Base-by-base conservation (phyloP, 148 eudicot species). In the Spergularia marina region DNA sequence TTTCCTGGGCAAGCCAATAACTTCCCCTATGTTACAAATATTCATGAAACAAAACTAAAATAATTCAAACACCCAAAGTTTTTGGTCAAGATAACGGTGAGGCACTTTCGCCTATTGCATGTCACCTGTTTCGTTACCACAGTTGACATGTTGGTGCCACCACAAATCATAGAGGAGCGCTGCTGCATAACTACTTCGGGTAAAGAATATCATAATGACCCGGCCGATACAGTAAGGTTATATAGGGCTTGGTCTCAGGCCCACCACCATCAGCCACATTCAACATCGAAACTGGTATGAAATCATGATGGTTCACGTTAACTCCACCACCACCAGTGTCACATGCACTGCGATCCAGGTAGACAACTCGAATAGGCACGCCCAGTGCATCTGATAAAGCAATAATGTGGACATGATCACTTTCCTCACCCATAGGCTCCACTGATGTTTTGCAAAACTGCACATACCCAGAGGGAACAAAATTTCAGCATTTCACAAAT, bases 371-470 rank as follows among this genome's bases (percentile, higher is more conserved):
- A 52, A 92, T 85, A 41, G 98, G 85, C 70, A 95, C 96, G 12
- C 97, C 97, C 72, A 92, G 55, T 77, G 96, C 92, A 82, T 95
- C 98, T 18, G 97, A 95, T 72, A 95, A 79, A 18, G 98, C 98
- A 21, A 90, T 92, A 12, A 95, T 95, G 75, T 95, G 98, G 40
- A 92, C 96, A 77, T 95, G 98, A 79, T 95, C 98, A 57, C 97
- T 95, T 84, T 95, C 98, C 88, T 95, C 98, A 55, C 98, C 97
- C 98, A 95, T 95, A 21, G 98, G 98, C 70, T 95, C 98, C 85
- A 95, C 98, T 12, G 97, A 87, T 71, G 97, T 86, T 89, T 95
- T 95, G 87, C 98, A 95, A 80, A 95, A 95, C 98, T 95, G 70
- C 72, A 77, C 12, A 65, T 25, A 30, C 59, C 44, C 47, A 52